These are phyloP conservation scores for Remersonia thermophila DNA, from an alignment of 2,329 filamentous ascomycete species.

Conservation along the genomic window DNA sequence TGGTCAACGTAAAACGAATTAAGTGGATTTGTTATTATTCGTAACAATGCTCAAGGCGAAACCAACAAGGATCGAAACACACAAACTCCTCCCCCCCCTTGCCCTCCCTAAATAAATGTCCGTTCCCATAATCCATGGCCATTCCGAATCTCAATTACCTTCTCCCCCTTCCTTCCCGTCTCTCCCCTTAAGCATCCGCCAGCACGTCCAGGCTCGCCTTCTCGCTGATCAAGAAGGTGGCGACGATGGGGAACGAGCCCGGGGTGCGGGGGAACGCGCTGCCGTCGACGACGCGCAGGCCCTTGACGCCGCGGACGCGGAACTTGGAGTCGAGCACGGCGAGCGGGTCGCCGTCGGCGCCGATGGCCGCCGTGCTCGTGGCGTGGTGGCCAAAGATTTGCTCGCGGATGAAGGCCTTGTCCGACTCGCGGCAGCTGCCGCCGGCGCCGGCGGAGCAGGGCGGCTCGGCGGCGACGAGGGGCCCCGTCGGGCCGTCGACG, in stretches of 20 bases:
- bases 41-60: too few relatives aligned
- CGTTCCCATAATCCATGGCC: too few relatives aligned
- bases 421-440: conserved; percentile 20
- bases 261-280: conserved; percentile 38
- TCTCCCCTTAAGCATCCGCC: conserved; percentile 16
- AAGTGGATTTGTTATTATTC: too few relatives aligned
- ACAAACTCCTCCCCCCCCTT: too few relatives aligned
- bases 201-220: conserved; percentile 45
- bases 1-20: too few relatives aligned
- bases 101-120: too few relatives aligned
- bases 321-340: conserved; percentile 47
- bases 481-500: conserved; percentile 12
- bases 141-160: too few relatives aligned
- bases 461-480: conserved; percentile 15
- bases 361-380: conserved; percentile 44
- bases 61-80: too few relatives aligned
- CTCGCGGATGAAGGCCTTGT: conserved; percentile 27
- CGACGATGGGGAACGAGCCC: conserved; percentile 33
- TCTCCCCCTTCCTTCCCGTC: too few relatives aligned
- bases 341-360: conserved; percentile 38
- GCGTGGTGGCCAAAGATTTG: conserved; percentile 46
- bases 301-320: conserved; percentile 40
- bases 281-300: conserved; percentile 49
- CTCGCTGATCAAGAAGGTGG: conserved; percentile 44
- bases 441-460: conserved; percentile 12